phyloP scores from a whole-genome alignment of 441 rosid species.

The Geranium incanum region DNA sequence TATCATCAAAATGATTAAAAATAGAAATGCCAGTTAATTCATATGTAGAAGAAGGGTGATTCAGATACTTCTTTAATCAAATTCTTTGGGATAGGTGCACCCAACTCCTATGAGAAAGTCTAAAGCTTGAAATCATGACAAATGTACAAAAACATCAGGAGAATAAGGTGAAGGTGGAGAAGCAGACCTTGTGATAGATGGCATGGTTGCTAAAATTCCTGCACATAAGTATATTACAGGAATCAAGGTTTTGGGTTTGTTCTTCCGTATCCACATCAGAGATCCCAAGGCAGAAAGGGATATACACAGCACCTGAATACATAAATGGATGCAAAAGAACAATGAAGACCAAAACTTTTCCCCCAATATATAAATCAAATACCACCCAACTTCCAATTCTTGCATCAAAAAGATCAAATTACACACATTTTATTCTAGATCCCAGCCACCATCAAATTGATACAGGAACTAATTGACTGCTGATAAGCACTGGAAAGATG shows the following conservation, averaged over 20 bases:
- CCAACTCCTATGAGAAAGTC: too few species aligned
- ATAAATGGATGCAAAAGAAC: constrained; percentile 11
- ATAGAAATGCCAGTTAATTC: too few species aligned
- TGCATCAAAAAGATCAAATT: too few species aligned
- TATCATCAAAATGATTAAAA: neutral
- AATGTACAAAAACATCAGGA: too few species aligned
- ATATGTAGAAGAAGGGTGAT: too few species aligned
- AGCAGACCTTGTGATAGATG: constrained; percentile 66
- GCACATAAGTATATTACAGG: constrained; percentile 82
- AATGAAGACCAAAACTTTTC: neutral
- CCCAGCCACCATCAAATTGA: neutral
- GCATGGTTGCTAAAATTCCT: constrained; percentile 84
- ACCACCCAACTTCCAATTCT: neutral
- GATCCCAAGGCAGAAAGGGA: constrained; percentile 92
- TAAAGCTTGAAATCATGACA: too few species aligned
- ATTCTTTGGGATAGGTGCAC: too few species aligned
- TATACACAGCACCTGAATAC: constrained; percentile 62
- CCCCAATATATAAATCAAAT: neutral
- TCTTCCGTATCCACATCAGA: constrained; percentile 91
- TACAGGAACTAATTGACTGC: neutral
- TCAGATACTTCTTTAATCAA: too few species aligned
- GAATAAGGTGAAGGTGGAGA: constrained; percentile 1
- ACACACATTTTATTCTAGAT: neutral
- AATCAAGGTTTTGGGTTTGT: constrained; percentile 78
- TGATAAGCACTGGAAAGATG: too few species aligned